A percentile compares a stretch with the other conserved stretches of the same genome.
Evolutionary conservation across 108 stramenopile species (phyloP).

Genomic region (Mayamaea pseudoterrestris): DNA sequence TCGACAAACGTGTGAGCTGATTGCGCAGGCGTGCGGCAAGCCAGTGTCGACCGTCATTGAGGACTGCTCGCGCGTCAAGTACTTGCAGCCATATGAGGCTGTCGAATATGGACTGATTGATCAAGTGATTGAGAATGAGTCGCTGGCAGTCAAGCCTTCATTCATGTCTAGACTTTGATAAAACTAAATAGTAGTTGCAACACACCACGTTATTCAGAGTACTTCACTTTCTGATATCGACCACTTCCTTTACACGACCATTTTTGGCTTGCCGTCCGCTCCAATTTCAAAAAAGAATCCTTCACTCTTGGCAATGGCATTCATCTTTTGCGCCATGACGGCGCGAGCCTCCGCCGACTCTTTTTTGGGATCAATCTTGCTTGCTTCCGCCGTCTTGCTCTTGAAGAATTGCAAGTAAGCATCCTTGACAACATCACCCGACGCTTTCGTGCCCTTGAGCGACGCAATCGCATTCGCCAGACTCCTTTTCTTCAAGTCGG

Average conservation of each 20-base stretch:
- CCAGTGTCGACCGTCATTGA: slow-evolving; percentile 74
- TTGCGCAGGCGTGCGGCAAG: slow-evolving; percentile 87
- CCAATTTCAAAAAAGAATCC: slow-evolving; percentile 71
- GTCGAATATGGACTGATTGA: slow-evolving; percentile 95
- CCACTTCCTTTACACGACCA: slow-evolving; percentile 32
- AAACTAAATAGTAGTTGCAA: not conserved
- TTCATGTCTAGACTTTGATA: slow-evolving; percentile 62
- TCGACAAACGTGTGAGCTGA: slow-evolving; percentile 76
- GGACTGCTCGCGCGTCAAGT: slow-evolving; percentile 88
- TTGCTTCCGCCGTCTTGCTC: slow-evolving; percentile 45
- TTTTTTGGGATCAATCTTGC: slow-evolving; percentile 45
- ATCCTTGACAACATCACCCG: slow-evolving; percentile 51
- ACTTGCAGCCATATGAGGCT: slow-evolving; percentile 93
- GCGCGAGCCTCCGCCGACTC: slow-evolving; percentile 47
- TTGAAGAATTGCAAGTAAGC: slow-evolving; percentile 70
- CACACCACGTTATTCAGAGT: not conserved
- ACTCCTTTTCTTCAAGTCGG: slow-evolving; percentile 64
- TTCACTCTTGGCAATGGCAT: slow-evolving; percentile 60
- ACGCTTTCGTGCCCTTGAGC: slow-evolving; percentile 34
- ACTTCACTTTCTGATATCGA: not conserved
- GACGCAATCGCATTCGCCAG: slow-evolving; percentile 54
- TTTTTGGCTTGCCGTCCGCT: slow-evolving; percentile 46
- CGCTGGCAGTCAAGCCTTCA: slow-evolving; percentile 56
- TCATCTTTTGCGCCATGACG: slow-evolving; percentile 66
- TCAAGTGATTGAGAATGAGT: slow-evolving; percentile 70